Evolutionary conservation across 208 protist species (phyloP).

Genomic region (Trypanosoma melophagium): DNA sequence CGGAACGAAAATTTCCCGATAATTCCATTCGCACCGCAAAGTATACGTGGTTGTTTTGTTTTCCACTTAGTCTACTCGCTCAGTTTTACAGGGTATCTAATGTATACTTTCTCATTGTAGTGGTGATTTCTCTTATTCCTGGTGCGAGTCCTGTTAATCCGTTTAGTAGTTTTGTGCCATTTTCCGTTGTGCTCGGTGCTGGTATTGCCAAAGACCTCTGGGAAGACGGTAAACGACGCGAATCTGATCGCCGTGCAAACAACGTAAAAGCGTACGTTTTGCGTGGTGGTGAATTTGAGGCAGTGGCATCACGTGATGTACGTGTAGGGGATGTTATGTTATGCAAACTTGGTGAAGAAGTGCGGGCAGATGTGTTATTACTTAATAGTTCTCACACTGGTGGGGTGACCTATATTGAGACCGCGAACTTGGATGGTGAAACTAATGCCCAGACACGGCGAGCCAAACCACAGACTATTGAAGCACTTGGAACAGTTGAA

Average conservation of each 20-base stretch:
- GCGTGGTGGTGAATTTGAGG: constrained; percentile 36
- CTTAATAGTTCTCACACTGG: constrained; percentile 73
- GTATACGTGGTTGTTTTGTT: constrained; percentile 51
- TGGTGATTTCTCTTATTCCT: constrained; percentile 85
- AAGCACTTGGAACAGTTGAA: constrained; percentile 66
- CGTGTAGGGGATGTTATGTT: constrained; percentile 82
- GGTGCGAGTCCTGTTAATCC: constrained; percentile 87
- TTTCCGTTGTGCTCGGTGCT: constrained; percentile 84
- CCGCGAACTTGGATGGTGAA: constrained; percentile 91
- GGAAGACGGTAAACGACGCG: constrained; percentile 79
- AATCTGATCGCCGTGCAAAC: constrained; percentile 64
- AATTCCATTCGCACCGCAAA: constrained; percentile 74
- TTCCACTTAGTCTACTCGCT: constrained; percentile 76
- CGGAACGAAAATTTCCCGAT: constrained; percentile 36
- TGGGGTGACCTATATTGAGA: constrained; percentile 89
- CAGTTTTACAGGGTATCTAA: constrained; percentile 93
- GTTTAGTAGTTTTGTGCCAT: constrained; percentile 79
- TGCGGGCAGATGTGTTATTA: constrained; percentile 85
- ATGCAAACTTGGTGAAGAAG: constrained; percentile 56
- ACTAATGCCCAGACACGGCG: constrained; percentile 86
- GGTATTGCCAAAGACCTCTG: constrained; percentile 86
- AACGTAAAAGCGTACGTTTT: constrained; percentile 46
- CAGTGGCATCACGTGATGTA: constrained; percentile 64
- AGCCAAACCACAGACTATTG: constrained; percentile 61
- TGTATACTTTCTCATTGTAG: constrained; percentile 93